A percentile compares a stretch with the other conserved stretches of the same genome.
Conservation (phyloP, 306 rosid species). For the Sicyos baderoa region DNA sequence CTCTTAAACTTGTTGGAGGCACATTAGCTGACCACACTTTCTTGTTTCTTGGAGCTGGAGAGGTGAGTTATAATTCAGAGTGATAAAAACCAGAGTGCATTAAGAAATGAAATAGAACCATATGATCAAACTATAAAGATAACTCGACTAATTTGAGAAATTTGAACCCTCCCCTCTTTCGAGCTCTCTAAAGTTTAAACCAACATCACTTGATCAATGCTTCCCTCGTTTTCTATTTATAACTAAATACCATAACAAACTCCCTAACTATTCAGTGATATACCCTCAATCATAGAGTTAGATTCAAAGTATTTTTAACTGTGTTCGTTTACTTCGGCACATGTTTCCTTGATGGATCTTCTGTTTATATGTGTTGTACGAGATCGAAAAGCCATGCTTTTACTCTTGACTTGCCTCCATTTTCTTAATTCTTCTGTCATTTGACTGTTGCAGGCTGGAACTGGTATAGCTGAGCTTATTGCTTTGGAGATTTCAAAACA, state of each 20-base stretch:
- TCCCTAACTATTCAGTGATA: too few species aligned
- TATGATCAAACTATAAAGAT: too few species aligned
- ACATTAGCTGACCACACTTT: slow-evolving; percentile 79
- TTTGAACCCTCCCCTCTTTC: too few species aligned
- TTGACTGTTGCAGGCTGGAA: slow-evolving; percentile 79
- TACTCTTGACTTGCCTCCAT: slow-evolving; percentile 2
- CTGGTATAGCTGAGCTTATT: slow-evolving; percentile 95
- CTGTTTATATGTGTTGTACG: not conserved
- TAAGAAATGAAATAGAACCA: too few species aligned
- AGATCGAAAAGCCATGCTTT: not conserved
- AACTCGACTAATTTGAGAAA: too few species aligned
- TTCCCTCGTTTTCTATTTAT: too few species aligned
- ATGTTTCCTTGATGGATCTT: not conserved
- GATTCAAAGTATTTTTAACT: not conserved
- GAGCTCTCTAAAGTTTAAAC: too few species aligned
- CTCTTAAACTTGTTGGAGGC: slow-evolving; percentile 80
- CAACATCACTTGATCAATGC: too few species aligned
- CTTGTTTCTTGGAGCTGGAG: slow-evolving; percentile 97
- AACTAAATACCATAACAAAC: too few species aligned
- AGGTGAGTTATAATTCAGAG: slow-evolving; percentile 38
- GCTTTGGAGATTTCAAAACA: slow-evolving; percentile 91
- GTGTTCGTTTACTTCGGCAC: not conserved
- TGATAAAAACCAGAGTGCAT: too few species aligned
- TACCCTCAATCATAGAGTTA: not conserved
- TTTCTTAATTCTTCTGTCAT: slow-evolving; percentile 30